phyloP scores from a whole-genome alignment of 306 rosid genomes.

The Cucurbita moschata region DNA sequence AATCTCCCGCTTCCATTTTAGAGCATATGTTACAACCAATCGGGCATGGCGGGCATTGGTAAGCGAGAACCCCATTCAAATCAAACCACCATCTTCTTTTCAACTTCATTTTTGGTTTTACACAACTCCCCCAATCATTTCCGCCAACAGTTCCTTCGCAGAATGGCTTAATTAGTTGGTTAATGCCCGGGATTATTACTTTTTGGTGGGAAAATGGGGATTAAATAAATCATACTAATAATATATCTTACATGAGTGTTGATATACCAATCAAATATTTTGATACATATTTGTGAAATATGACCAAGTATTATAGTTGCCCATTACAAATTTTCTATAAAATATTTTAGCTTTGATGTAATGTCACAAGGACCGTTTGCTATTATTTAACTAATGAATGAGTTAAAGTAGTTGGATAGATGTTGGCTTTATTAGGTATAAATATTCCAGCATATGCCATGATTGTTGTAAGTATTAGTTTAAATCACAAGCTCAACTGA shows the following conservation, averaged over 20 bases:
- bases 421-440: not conserved
- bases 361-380: not conserved
- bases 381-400: not conserved
- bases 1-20: constrained; percentile 2
- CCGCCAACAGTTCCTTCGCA: not conserved
- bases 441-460: not conserved
- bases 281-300: no score
- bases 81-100: not conserved
- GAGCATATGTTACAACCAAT: not conserved
- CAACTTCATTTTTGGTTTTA: not conserved
- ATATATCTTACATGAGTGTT: no score
- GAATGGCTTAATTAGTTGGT: no score
- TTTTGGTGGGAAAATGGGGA: not conserved
- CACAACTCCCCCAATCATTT: not conserved
- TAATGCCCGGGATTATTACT: no score
- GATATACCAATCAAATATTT: no score
- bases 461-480: not conserved
- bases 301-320: no score
- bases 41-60: not conserved
- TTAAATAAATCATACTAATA: not conserved
- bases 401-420: not conserved
- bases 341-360: not conserved
- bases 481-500: constrained; percentile 89
- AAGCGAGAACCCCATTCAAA: not conserved
- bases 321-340: not conserved